Base-by-base conservation (phyloP, 164 flowering plant species). In the Taxillus chinensis region DNA sequence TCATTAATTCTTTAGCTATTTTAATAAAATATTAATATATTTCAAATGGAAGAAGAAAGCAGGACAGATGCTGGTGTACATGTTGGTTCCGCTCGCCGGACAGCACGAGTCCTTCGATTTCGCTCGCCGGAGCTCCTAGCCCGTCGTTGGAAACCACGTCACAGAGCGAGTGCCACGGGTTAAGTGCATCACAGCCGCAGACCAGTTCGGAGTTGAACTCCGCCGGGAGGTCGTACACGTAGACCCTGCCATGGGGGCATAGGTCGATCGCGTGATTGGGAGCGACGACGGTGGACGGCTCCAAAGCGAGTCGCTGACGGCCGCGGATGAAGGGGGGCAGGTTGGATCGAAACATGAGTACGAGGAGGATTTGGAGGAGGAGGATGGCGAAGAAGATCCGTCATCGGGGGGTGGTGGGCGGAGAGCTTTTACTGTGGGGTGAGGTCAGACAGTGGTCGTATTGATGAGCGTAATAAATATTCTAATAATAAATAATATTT, bases 141-240 rank as follows among this genome's bases (percentile, higher is more conserved):
- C 99, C 99, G 40, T 65, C 75, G 73, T 90, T 90, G 1, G 83
- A 65, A 8, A 88, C 63, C 5, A 82, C 84, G 6, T 68, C 79
- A 70, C 97, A 90, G 3, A 80, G 73, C 5, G 98, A 92, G 39
- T 62, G 59, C 95, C 93, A 89, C 0, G 95, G 95, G 64, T 73
- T 79, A 42, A 92, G 55, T 0, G 75, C 64, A 40, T 78, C 72
- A 66, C 97, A 90, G 7, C 76, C 72, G 9, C 74, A 66, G n/a
- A 75, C 3, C 2, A 93, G 52, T 0, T 86, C 85, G 8, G 37
- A 45, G 74, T 93, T 93, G 70, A 90, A 77, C 7, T 62, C 5
- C 0, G 73, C 38, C 2, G 99, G 97, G 13, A 93, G 71, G 38
- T 89, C 81, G 82, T 93, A 90, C 10, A 93, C 86, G 61, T 74